Evolutionary conservation across 192 early-diverging fungal species (phyloP).

Genomic region (Phlyctochytrium arcticum): DNA sequence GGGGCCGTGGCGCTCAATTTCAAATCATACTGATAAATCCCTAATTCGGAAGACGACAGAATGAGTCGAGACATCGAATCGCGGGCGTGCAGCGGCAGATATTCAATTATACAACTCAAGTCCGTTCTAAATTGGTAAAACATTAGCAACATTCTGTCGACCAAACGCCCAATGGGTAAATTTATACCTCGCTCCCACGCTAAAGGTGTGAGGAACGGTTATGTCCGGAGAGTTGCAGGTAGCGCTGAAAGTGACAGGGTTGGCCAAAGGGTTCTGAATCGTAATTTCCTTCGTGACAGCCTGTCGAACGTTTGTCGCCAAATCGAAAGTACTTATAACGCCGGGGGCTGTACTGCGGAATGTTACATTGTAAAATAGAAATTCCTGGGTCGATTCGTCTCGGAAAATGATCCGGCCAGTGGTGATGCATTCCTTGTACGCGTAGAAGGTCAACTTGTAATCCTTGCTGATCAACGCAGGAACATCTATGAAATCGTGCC

Average conservation of each 20-base stretch:
- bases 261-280: slow-evolving; percentile 48
- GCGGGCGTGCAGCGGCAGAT: slow-evolving; percentile 49
- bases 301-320: slow-evolving; percentile 43
- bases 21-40: slow-evolving; percentile 52
- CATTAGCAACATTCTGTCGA: slow-evolving; percentile 40
- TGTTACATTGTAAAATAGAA: slow-evolving; percentile 45
- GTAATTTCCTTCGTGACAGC: slow-evolving; percentile 30
- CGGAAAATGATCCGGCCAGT: slow-evolving; percentile 52
- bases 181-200: too few relatives aligned
- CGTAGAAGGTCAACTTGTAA: slow-evolving; percentile 57
- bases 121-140: slow-evolving; percentile 31
- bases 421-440: slow-evolving; percentile 54
- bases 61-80: slow-evolving; percentile 41
- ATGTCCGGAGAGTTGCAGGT: slow-evolving; percentile 46
- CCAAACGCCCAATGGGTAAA: slow-evolving; percentile 38
- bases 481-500: slow-evolving; percentile 57
- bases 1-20: slow-evolving; percentile 38
- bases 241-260: slow-evolving; percentile 41
- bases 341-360: slow-evolving; percentile 54
- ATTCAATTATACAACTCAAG: slow-evolving; percentile 38
- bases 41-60: slow-evolving; percentile 44
- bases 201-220: slow-evolving; percentile 45
- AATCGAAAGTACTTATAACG: slow-evolving; percentile 45
- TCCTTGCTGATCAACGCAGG: slow-evolving; percentile 44
- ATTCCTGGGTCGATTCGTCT: slow-evolving; percentile 60